phyloP scores from a whole-genome alignment of 2,329 filamentous ascomycete genomes.

The Leptosphaerulina australis region DNA sequence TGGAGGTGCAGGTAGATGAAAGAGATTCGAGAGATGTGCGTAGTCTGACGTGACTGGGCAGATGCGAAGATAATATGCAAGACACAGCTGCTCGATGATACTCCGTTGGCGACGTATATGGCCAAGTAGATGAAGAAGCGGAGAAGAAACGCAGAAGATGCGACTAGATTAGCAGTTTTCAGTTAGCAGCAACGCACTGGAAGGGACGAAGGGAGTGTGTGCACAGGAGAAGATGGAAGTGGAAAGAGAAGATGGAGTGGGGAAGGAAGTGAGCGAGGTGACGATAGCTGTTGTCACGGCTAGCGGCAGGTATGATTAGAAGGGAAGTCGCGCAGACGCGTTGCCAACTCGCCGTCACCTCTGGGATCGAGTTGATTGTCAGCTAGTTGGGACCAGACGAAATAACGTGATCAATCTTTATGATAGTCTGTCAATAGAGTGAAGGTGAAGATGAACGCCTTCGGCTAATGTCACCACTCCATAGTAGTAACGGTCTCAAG shows the following conservation, averaged over 20 bases:
- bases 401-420: background rate
- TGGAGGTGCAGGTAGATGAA: slow-evolving; percentile 35
- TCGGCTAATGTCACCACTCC: background rate
- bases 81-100: slow-evolving; percentile 33
- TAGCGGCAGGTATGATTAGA: slow-evolving; percentile 18
- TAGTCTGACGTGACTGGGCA: slow-evolving; percentile 33
- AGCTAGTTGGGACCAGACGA: background rate
- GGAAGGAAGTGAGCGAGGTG: slow-evolving; percentile 20
- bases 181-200: slow-evolving; percentile 12
- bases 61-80: slow-evolving; percentile 47
- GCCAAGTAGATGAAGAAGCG: slow-evolving; percentile 46
- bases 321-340: slow-evolving; percentile 22
- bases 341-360: slow-evolving; percentile 18
- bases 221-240: slow-evolving; percentile 17
- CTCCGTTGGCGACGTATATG: slow-evolving; percentile 44
- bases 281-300: background rate
- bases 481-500: background rate
- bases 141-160: slow-evolving; percentile 32
- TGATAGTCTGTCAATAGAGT: background rate
- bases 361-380: background rate
- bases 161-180: slow-evolving; percentile 32
- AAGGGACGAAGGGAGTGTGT: slow-evolving; percentile 29
- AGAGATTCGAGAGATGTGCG: slow-evolving; percentile 42
- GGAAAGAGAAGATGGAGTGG: slow-evolving; percentile 17
- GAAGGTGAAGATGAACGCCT: slow-evolving; percentile 2